Evolutionary conservation across 2,329 filamentous ascomycete species (phyloP), one percentile per base, ranked within the genome.

Genomic region (Ophiostoma pallidulum): DNA sequence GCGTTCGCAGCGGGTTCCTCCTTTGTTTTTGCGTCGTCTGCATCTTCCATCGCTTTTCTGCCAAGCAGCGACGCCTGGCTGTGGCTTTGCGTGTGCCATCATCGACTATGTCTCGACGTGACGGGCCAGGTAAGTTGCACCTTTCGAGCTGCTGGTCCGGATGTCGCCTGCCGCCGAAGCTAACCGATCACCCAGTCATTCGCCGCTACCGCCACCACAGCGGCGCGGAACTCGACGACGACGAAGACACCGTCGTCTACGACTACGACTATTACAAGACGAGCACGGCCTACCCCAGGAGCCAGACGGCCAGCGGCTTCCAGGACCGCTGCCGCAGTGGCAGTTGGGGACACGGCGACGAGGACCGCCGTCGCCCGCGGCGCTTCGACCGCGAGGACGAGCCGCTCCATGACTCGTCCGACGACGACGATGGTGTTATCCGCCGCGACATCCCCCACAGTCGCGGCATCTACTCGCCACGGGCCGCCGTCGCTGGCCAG

Each of bases 261-360:
- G 45, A 42, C 39, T 43, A 43, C 26, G 32, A 31, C 18, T 48
- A 48, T 10, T 48, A 42, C 16, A 24, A 37, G 19, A 31, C 32
- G 8, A 31, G 32, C 33, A 39, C 38, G 8, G 45, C 38, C 14
- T 37, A 43, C 45, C 4, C n/a, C 3, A 18, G 19, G 12, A 38
- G 40, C 26, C 38, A 38, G 8, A n/a, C n/a, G n/a, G n/a, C n/a
- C n/a, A n/a, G n/a, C n/a, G 39, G 4, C 24, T 16, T 26, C 22
- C 32, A 31, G 13, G 32, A 39, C 29, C 31, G 10, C 4, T 9
- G 22, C 24, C 4, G 22, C 13, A 14, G n/a, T 9, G n/a, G 33
- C 10, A 8, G 33, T n/a, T 5, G 33, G 4, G 12, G 13, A 9
- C 7, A 36, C 33, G 33, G 14, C 5, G 37, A 26, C 22, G 12